Evolutionary conservation across 1,139 yeast genomes (phyloP), one percentile per base, ranked within the genome.

Genomic region (Meyerozyma sp.): DNA sequence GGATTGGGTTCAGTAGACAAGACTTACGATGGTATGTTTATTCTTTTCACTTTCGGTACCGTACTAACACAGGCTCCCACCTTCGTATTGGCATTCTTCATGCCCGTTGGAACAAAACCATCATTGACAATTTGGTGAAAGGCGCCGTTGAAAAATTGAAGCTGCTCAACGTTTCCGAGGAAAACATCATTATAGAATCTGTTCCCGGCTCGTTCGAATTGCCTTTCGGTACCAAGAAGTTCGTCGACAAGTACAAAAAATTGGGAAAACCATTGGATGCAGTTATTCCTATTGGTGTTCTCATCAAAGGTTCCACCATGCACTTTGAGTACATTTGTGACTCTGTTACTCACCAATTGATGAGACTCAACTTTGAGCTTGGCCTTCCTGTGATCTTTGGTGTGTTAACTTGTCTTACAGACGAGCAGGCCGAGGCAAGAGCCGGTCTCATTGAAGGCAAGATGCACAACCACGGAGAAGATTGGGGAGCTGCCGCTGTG

Each of bases 401-500:
- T 47, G 81, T 93, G 25, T 77, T 93, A 59, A 93, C 98, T 29
- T 91, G 97, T 65, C 68, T 91, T 57, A 90, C 96, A 25, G 96
- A 90, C 54, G 93, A 84, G 57, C 98, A 93, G 68, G 98, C 98
- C 16, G 77, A 84, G 55, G 83, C 84, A 29, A 82, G 98, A 66
- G 96, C 98, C 9, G 98, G 98, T n/a, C 68, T 93, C 50, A 77
- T 83, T 48, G 70, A 69, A 27, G 88, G 83, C 40, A 64, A 72
- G 49, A 77, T 81, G 82, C 98, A 93, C 66, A 93, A 93, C 70
- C 98, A 93, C 61, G 98, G 98, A 50, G 89, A 80, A 59, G 98
- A 93, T 65, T 93, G 98, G 98, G 98, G 95, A 55, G 93, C 95
- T 39, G 97, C 97, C 47, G 98, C 98, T n/a, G 96, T 93, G 32